Evolutionary conservation across 1,284 basidiomycete genomes (phyloP).

Genomic region (Caloboletus firmus): DNA sequence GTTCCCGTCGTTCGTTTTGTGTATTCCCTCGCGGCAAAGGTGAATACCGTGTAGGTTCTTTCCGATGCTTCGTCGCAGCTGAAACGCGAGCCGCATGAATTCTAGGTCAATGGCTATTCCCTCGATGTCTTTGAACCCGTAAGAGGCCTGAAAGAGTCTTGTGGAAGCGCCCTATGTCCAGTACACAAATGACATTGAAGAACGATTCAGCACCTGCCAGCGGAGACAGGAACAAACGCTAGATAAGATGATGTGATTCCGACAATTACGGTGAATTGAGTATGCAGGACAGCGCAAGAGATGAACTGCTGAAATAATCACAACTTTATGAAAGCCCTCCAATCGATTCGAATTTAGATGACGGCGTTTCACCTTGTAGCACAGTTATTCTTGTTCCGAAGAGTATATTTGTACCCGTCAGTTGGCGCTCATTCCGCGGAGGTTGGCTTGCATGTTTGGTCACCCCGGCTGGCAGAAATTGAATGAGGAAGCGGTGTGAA

Average conservation of each 20-base stretch:
- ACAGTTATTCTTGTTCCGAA: background rate
- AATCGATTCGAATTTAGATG: background rate
- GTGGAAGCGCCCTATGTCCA: too few relatives aligned
- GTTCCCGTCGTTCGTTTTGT: background rate
- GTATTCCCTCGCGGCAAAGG: background rate
- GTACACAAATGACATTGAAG: background rate
- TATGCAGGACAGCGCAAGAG: background rate
- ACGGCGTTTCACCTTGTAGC: background rate
- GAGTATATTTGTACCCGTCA: background rate
- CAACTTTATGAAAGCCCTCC: background rate
- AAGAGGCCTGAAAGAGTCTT: too few relatives aligned
- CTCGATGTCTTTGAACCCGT: background rate
- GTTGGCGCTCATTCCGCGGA: background rate
- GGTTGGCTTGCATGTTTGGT: background rate
- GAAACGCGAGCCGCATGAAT: background rate
- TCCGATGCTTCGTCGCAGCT: background rate
- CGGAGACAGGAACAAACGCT: background rate
- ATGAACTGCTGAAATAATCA: background rate
- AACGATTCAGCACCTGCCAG: background rate
- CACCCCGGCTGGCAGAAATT: constrained; percentile 4
- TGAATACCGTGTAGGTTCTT: background rate
- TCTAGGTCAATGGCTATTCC: background rate
- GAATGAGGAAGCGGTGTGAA: background rate
- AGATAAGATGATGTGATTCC: background rate
- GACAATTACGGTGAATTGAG: background rate